Evolutionary conservation across 2,329 filamentous ascomycete genomes (phyloP).

Genomic region (Aspergillus ochraceoroseus): DNA sequence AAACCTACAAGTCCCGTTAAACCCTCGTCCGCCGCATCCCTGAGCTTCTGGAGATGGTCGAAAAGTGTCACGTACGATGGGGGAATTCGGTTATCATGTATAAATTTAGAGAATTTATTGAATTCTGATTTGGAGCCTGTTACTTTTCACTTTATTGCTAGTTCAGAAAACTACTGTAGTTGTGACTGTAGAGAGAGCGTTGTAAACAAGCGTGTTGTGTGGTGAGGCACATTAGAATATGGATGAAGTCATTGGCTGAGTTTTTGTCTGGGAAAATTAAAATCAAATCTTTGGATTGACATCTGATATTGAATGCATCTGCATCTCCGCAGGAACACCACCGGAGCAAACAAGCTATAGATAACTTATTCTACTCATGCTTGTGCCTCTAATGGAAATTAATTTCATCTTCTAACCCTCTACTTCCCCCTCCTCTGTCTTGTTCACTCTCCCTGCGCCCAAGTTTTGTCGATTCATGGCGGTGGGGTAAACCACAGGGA

Average conservation of each 20-base stretch:
- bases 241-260: conserved; percentile 44
- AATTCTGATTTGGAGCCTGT: conserved; percentile 19
- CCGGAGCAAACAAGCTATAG: conserved; percentile 3
- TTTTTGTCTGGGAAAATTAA: conserved; percentile 37
- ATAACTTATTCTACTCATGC: conserved; percentile 1
- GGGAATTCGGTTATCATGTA: conserved; percentile 36
- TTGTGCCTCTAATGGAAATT: conserved; percentile 5
- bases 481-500: conserved; percentile 33
- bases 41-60: conserved; percentile 21
- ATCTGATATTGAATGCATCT: conserved; percentile 23
- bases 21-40: conserved; percentile 18
- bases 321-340: conserved; percentile 14
- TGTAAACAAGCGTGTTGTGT: conserved; percentile 22
- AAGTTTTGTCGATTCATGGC: conserved; percentile 29
- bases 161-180: conserved; percentile 10
- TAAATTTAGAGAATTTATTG: conserved; percentile 38
- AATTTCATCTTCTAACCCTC: conserved; percentile 1
- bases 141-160: not conserved
- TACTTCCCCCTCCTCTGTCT: conserved; percentile 5
- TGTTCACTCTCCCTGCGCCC: conserved; percentile 8
- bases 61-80: conserved; percentile 21
- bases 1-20: conserved; percentile 59
- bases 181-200: conserved; percentile 12
- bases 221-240: conserved; percentile 30
- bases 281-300: conserved; percentile 36